Percentiles rank a stretch among this genome's conserved stretches.
These are phyloP conservation scores for Cutaneotrichosporon cavernicola DNA, from an alignment of 1,284 basidiomycete species.

Conservation along the genomic window DNA sequence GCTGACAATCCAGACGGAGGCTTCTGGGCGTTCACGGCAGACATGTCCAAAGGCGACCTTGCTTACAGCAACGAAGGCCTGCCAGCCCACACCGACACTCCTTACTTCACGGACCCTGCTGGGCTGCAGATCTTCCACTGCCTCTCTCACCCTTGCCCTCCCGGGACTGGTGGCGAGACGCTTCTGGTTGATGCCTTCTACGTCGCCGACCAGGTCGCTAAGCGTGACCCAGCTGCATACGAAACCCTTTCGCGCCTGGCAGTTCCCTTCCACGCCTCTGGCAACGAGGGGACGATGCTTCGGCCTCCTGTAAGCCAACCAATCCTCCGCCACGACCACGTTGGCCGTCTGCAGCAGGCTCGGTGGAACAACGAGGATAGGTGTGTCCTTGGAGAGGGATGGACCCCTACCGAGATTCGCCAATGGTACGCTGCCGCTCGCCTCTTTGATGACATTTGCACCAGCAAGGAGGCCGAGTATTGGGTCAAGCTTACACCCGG, in stretches of 20 bases:
- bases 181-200: slow-evolving; percentile 94
- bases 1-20: slow-evolving; percentile 64
- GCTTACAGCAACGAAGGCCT: slow-evolving; percentile 83
- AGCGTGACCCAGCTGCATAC: slow-evolving; percentile 72
- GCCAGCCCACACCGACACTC: slow-evolving; percentile 91
- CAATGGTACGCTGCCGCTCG: slow-evolving; percentile 82
- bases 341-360: slow-evolving; percentile 69
- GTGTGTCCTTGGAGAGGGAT: slow-evolving; percentile 67
- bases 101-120: slow-evolving; percentile 89
- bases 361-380: slow-evolving; percentile 96
- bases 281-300: slow-evolving; percentile 67
- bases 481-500: slow-evolving; percentile 87
- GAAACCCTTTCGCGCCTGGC: slow-evolving; percentile 66
- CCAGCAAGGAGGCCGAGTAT: slow-evolving; percentile 78
- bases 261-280: slow-evolving; percentile 84
- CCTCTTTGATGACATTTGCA: slow-evolving; percentile 73
- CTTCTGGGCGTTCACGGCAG: slow-evolving; percentile 96
- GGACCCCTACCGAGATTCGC: slow-evolving; percentile 62
- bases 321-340: slow-evolving; percentile 63
- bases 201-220: slow-evolving; percentile 73
- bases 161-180: slow-evolving; percentile 78
- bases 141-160: slow-evolving; percentile 68
- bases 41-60: slow-evolving; percentile 85
- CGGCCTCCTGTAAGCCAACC: slow-evolving; percentile 62
- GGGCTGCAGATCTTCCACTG: slow-evolving; percentile 95